Base-by-base conservation (phyloP, 164 flowering plant species). In the Vitis rupestris region DNA sequence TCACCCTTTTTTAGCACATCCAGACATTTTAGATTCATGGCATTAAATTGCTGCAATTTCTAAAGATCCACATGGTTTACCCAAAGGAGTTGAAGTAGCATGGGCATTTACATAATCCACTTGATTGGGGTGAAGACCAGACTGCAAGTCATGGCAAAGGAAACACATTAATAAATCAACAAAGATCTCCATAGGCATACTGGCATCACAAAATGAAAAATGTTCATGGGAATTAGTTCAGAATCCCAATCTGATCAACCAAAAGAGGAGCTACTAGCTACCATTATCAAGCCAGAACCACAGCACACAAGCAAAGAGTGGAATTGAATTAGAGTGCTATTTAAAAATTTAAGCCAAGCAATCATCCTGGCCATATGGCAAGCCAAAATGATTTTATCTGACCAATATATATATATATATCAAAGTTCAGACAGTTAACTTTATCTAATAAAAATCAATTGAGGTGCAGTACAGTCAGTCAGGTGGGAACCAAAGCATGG, bases 91-190 rank as follows among this genome's bases (percentile, higher is more conserved):
- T 13, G 99, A 96, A 66, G 99, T 93, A 53, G 98, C 98, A 88
- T 96, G 99, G 29, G 99, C 97, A 82, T 96, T 96, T 59, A 93
- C 69, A 70, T 93, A 93, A 76, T 89, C 87, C 74, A 96, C 97
- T 78, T 93, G 87, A 65, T 81, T 50, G 53, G 93, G 90, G 70
- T 70, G 81, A 72, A 93, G 78, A 37, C 97, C 94, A 17, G 97
- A 89, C 98, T 96, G 97, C 85, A 73, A 73, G 51, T 59, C 17
- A 81, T 8, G 54, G 71, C 62, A 31, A 63, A 64, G 53, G 17
- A 59, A 48, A 52, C 51, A 61, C 23, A 66, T 55, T 60, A 0
- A 71, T 57, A 23, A 0, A 59, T 4, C 12, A 13, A 49, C 19
- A 58, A 47, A 12, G 17, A 48, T n/a, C 17, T 64, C 52, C 65